Conservation (phyloP, 2,329 filamentous ascomycete genomes). For the Ophiostoma sp. region DNA sequence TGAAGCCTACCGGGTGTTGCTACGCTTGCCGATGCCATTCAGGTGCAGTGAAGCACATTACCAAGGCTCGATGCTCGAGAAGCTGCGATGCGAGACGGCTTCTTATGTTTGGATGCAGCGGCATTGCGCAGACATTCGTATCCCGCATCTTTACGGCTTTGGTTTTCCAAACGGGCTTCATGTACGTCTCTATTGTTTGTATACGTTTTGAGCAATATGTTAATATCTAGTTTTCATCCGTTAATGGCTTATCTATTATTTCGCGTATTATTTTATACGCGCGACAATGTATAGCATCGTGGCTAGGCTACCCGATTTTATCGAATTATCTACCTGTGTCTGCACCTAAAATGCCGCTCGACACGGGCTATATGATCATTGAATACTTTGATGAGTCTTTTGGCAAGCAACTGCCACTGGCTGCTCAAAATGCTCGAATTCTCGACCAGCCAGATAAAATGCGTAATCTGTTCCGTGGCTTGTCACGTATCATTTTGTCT, state of each 20-base stretch:
- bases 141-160: constrained; percentile 31
- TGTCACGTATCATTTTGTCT: constrained; percentile 30
- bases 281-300: neutral
- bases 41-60: constrained; percentile 34
- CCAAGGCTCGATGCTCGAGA: constrained; percentile 37
- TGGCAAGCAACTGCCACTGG: constrained; percentile 3
- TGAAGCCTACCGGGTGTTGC: neutral
- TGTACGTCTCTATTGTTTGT: neutral
- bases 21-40: constrained; percentile 31
- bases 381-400: constrained; percentile 18
- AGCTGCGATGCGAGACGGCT: constrained; percentile 37
- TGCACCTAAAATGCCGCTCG: neutral
- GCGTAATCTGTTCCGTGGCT: constrained; percentile 16
- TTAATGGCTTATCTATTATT: neutral
- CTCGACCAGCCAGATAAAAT: constrained; percentile 13
- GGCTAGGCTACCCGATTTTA: neutral
- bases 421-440: neutral
- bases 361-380: constrained; percentile 21
- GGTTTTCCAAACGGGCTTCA: constrained; percentile 21
- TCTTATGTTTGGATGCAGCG: constrained; percentile 39
- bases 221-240: too few relatives aligned
- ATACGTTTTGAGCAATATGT: too few relatives aligned
- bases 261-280: neutral
- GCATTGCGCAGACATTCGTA: constrained; percentile 36
- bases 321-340: neutral